These are phyloP conservation scores for Aspergillus saccharolyticus DNA, from an alignment of 495 filamentous ascomycete species.

Conservation along the genomic window DNA sequence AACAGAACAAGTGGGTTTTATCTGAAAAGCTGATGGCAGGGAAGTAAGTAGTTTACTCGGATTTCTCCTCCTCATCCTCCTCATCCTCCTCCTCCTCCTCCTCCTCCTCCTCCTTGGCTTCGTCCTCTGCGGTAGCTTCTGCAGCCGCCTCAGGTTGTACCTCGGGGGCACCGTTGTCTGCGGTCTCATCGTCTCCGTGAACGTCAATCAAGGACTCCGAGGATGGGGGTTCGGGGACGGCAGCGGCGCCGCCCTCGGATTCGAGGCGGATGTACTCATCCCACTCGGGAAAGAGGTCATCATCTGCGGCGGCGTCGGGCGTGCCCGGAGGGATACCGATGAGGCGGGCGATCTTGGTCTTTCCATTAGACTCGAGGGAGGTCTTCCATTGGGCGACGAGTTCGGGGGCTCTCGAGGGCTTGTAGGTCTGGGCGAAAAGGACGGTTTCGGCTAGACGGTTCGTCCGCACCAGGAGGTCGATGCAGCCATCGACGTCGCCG, in stretches of 20 bases:
- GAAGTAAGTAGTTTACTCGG: not conserved
- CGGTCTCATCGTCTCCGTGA: slow-evolving; percentile 31
- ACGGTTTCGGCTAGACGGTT: slow-evolving; percentile 78
- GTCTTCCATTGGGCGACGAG: slow-evolving; percentile 75
- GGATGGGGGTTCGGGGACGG: slow-evolving; percentile 32
- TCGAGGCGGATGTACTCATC: slow-evolving; percentile 82
- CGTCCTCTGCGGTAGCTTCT: slow-evolving; percentile 13
- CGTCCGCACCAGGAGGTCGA: slow-evolving; percentile 73
- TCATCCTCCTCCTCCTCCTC: not conserved
- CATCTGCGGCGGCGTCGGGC: slow-evolving; percentile 58
- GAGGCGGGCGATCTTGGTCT: slow-evolving; percentile 73
- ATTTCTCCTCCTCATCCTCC: not conserved
- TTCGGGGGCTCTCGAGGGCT: slow-evolving; percentile 67
- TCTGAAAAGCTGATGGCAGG: not conserved
- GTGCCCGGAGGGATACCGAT: slow-evolving; percentile 71
- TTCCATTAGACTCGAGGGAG: slow-evolving; percentile 69
- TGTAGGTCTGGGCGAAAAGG: slow-evolving; percentile 90
- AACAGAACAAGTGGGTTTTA: not conserved
- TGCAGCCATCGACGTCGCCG: slow-evolving; percentile 74
- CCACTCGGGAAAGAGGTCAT: slow-evolving; percentile 94
- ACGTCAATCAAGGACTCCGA: slow-evolving; percentile 48
- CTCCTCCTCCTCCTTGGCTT: not conserved
- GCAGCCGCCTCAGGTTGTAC: slow-evolving; percentile 23
- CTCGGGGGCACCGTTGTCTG: slow-evolving; percentile 34
- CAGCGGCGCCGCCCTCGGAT: slow-evolving; percentile 48